Conservation (phyloP, 352 stramenopile species). For the Phytophthora boehmeriae region DNA sequence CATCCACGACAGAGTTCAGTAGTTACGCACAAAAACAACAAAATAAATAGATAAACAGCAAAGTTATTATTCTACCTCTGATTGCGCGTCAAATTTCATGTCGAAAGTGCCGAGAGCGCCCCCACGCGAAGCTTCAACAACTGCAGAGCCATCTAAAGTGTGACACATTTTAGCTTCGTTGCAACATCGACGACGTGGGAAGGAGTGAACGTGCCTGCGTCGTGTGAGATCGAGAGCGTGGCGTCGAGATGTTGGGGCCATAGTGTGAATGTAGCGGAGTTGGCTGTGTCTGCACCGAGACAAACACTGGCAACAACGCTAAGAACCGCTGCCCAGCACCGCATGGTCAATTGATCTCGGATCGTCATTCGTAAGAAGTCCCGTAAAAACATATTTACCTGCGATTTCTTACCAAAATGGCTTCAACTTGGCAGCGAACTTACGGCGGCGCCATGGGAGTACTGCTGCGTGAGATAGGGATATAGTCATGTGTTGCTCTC, state of each 20-base stretch:
- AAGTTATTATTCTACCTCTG: conserved; percentile 17
- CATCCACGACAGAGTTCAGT: neutral
- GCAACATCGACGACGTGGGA: neutral
- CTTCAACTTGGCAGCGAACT: too few species aligned
- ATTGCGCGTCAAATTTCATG: conserved; percentile 13
- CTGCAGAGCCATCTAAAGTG: conserved; percentile 25
- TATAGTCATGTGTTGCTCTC: too few species aligned
- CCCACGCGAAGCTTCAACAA: conserved; percentile 25
- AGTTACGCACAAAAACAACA: conserved; percentile 2
- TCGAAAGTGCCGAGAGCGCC: conserved; percentile 38
- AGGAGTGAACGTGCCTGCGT: conserved; percentile 16
- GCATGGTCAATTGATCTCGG: conserved; percentile 7
- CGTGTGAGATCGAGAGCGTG: conserved; percentile 25
- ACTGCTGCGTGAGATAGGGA: too few species aligned
- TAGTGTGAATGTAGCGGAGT: conserved; percentile 23
- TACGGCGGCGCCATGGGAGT: too few species aligned
- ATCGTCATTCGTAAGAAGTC: too few species aligned
- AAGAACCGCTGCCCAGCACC: conserved; percentile 12
- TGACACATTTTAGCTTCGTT: neutral
- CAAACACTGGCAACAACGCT: conserved; percentile 1
- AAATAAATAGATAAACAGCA: too few species aligned
- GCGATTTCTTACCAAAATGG: too few species aligned
- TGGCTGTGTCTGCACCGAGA: conserved; percentile 9
- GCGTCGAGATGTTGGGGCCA: conserved; percentile 37
- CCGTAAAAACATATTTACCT: too few species aligned